Conservation (phyloP, 2,329 filamentous ascomycete genomes). For the Pestalotiopsis sp. region DNA sequence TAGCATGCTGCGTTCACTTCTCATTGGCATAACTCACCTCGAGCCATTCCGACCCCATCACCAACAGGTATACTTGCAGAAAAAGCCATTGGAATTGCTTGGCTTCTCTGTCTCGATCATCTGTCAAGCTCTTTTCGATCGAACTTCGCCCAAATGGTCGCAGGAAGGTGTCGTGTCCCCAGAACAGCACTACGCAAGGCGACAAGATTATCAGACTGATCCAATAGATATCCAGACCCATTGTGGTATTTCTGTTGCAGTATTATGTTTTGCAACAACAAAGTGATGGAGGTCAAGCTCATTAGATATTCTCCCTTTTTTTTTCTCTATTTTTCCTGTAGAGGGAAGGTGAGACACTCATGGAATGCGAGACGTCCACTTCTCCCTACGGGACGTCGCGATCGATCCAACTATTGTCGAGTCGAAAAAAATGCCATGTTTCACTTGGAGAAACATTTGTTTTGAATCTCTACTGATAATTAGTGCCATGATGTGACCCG, state of each 20-base stretch:
- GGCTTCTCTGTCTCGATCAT: conserved; percentile 19
- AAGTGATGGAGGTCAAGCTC: too few species aligned
- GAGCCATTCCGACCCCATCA: conserved; percentile 55
- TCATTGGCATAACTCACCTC: conserved; percentile 37
- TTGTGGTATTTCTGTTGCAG: not conserved
- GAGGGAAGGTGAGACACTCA: not conserved
- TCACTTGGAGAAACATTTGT: not conserved
- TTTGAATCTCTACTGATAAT: not conserved
- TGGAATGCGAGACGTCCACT: not conserved
- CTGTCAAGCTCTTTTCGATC: conserved; percentile 4
- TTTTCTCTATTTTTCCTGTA: not conserved
- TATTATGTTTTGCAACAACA: not conserved
- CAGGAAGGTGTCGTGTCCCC: conserved; percentile 19
- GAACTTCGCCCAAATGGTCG: conserved; percentile 10
- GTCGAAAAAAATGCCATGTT: not conserved
- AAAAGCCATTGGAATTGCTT: conserved; percentile 23
- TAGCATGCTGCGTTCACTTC: not conserved
- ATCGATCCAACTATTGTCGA: not conserved
- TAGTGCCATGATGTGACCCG: too few species aligned
- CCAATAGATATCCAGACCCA: conserved; percentile 29
- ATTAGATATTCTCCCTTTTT: too few species aligned
- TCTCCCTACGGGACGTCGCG: not conserved
- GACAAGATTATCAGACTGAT: conserved; percentile 23
- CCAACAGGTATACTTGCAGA: conserved; percentile 45
- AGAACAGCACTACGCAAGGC: conserved; percentile 20